Base-by-base conservation (phyloP, 805 yeast species). In the Wickerhamomyces hampshirensis region DNA sequence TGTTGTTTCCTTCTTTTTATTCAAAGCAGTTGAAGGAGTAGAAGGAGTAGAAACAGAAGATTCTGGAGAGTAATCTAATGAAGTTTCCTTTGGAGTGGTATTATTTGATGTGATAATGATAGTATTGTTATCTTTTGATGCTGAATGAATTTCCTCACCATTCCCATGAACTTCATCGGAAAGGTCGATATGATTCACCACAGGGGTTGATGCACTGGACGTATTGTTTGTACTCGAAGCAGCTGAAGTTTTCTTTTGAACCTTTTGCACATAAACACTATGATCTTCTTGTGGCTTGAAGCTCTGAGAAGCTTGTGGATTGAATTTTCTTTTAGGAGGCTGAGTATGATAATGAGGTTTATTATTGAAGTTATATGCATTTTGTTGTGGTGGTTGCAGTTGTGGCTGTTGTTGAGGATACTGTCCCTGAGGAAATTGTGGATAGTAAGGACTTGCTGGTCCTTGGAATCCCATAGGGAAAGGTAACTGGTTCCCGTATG, bases 371-470 rank as follows among this genome's bases (percentile, higher is more conserved):
- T 23, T n/a, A 15, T 5, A n/a, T 6, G 26, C 15, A 17, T 35
- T 34, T 23, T 32, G 24, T 16, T 26, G 40, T 13, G n/a, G 36
- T 13, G 15, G 40, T 23, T 27, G 38, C 21, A 13, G 30, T 17
- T 16, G 35, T 10, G 14, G 40, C n/a, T 14, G 23, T 14, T 26
- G 30, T 16, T 24, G 18, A 23, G 32, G 32, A 21, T 19, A n/a
- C 28, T 5, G 11, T 18, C 9, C 26, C 9, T 10, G 30, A 14
- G 21, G 33, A 19, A 18, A 5, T 6, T 6, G 29, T 26, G 34
- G n/a, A n/a, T n/a, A n/a, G n/a, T n/a, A n/a, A n/a, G n/a, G n/a
- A n/a, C n/a, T n/a, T n/a, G n/a, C n/a, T n/a, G n/a, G n/a, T n/a
- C n/a, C n/a, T n/a, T n/a, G n/a, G n/a, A n/a, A n/a, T n/a, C n/a